A percentile compares a stretch with the other conserved stretches of the same genome.
Conservation (phyloP, 208 protist species). For the Lotmaria passim region DNA sequence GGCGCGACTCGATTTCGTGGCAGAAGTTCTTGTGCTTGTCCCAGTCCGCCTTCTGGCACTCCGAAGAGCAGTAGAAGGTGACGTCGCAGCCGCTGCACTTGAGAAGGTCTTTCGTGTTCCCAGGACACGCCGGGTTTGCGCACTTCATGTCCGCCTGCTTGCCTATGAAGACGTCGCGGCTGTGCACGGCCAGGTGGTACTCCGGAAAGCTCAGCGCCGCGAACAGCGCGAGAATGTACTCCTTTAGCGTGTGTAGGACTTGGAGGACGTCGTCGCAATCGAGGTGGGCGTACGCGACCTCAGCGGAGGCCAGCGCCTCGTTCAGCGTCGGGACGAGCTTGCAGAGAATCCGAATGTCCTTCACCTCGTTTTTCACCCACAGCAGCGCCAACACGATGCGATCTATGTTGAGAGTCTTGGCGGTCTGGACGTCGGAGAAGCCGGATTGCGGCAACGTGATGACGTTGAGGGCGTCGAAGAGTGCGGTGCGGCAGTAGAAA, state of each 20-base stretch:
- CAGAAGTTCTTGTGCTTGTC: conserved; percentile 78
- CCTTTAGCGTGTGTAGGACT: conserved; percentile 55
- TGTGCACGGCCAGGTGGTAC: conserved; percentile 80
- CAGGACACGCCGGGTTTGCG: conserved; percentile 60
- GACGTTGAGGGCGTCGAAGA: conserved; percentile 62
- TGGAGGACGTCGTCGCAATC: conserved; percentile 47
- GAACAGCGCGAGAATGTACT: conserved; percentile 56
- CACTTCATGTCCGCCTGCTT: conserved; percentile 69
- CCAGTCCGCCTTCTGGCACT: conserved; percentile 82
- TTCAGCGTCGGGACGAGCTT: conserved; percentile 55
- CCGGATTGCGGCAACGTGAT: conserved; percentile 34
- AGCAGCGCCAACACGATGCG: conserved; percentile 52
- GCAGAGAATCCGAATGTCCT: conserved; percentile 49
- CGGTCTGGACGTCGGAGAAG: conserved; percentile 25
- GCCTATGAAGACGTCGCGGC: conserved; percentile 60
- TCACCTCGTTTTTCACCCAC: conserved; percentile 65
- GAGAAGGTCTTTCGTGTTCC: conserved; percentile 64
- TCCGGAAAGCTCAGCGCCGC: conserved; percentile 48
- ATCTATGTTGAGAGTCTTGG: conserved; percentile 43
- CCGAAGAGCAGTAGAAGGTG: conserved; percentile 80
- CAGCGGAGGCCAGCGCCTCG: conserved; percentile 42
- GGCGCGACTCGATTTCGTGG: conserved; percentile 69
- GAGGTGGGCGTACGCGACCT: conserved; percentile 45
- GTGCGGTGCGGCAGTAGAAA: conserved; percentile 60
- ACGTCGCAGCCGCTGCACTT: conserved; percentile 83